Percentiles rank a stretch among this genome's conserved stretches.
These are phyloP conservation scores for Verticillium zaregamsianum DNA, from an alignment of 2,329 filamentous ascomycete genomes.

Conservation along the genomic window DNA sequence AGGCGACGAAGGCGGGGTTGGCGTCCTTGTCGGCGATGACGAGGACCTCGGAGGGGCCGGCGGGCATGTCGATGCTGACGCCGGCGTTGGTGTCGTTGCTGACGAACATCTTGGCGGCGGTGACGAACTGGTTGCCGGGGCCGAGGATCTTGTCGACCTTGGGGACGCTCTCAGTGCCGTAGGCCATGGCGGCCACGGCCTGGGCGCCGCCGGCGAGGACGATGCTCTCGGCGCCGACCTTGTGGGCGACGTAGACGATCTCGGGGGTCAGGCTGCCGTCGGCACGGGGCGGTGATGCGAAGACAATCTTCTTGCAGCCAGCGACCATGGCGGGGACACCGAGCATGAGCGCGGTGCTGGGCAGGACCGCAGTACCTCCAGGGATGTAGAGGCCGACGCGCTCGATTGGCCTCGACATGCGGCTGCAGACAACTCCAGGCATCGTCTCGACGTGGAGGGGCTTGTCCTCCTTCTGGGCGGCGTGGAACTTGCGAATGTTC, in stretches of 20 bases:
- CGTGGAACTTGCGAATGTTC: slow-evolving; percentile 92
- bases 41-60: slow-evolving; percentile 93
- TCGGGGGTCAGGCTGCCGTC: slow-evolving; percentile 93
- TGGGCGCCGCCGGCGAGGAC: slow-evolving; percentile 94
- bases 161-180: slow-evolving; percentile 87
- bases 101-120: slow-evolving; percentile 96
- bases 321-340: slow-evolving; percentile 97
- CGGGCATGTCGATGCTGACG: slow-evolving; percentile 97
- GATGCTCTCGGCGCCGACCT: slow-evolving; percentile 92
- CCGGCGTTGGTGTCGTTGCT: slow-evolving; percentile 95
- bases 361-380: slow-evolving; percentile 93
- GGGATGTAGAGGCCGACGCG: slow-evolving; percentile 95
- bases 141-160: slow-evolving; percentile 99
- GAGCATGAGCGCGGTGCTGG: slow-evolving; percentile 95
- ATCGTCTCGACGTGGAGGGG: slow-evolving; percentile 89
- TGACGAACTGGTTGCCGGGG: slow-evolving; percentile 97
- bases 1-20: slow-evolving; percentile 92
- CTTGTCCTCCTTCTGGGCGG: slow-evolving; percentile 81
- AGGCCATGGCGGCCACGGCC: slow-evolving; percentile 93
- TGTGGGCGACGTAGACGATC: slow-evolving; percentile 96
- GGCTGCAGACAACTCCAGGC: slow-evolving; percentile 92
- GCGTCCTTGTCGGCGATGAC: slow-evolving; percentile 86
- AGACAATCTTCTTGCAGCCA: slow-evolving; percentile 89
- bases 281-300: slow-evolving; percentile 84
- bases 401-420: slow-evolving; percentile 89